Evolutionary conservation across 176 grass and related monocot genomes (phyloP), one percentile per base, ranked within the genome.

Genomic region (Rhipidocladum racemiflorum): DNA sequence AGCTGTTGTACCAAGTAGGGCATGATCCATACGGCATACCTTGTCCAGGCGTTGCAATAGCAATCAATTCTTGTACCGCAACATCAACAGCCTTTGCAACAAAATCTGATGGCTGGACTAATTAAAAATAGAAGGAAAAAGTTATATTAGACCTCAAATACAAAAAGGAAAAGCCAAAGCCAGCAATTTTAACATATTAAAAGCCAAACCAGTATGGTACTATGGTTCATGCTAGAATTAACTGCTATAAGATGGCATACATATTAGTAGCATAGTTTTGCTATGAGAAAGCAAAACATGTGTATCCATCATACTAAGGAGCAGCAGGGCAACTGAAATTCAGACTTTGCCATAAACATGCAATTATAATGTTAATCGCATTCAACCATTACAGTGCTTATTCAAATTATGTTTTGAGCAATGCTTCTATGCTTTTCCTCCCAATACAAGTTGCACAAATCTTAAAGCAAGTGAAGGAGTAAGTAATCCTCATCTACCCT

Each of bases 11-110:
- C 44, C 45, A 30, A 56, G 29, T 17, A 72, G 24, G 32, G 16
- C 45, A 69, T 16, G 27, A 63, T 25, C n/a, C 21, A 25, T 9
- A 56, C 53, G 2, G 53, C 53, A 56, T 92, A 97, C 95, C 92
- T 87, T 91, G 75, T 76, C 95, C 88, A 68, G 95, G 88, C 0
- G 88, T 97, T 72, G 95, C 95, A 79, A 97, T 84, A 79, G 95
- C 86, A 70, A 88, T 79, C 75, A 97, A 78, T 68, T 94, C 95
- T 55, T 77, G 67, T 36, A 83, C 56, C 1, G 92, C 88, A 64
- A 97, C 30, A 59, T 83, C 86, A 81, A 97, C 85, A 63, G 92
- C 95, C 70, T 86, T 94, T 65, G 77, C 54, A 36, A 92, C 86
- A 91, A 94, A 91, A 74, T 83, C 61, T 79, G 95, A 69, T 77